Conservation (phyloP, 106 monocot species). For the Dendrobium officinale region DNA sequence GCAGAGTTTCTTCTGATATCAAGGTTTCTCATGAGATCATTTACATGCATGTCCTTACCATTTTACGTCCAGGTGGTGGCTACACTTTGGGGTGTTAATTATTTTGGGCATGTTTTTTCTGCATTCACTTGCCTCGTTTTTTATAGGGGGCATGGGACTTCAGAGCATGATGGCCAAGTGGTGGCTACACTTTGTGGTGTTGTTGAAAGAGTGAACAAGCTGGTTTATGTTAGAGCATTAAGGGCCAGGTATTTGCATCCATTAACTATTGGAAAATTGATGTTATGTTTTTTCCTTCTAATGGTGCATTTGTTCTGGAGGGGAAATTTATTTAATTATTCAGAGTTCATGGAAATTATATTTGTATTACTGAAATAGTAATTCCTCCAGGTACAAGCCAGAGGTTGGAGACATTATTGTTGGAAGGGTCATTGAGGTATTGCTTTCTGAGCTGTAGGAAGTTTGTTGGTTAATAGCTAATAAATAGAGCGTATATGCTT, state of each 20-base stretch:
- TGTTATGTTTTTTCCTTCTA: background rate
- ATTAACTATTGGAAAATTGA: background rate
- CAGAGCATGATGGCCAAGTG: conserved; percentile 57
- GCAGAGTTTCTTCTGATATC: background rate
- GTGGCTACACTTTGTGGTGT: conserved; percentile 90
- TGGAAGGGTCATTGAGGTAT: conserved; percentile 91
- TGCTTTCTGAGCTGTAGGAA: background rate
- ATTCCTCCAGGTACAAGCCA: conserved; percentile 85
- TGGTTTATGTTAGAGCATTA: conserved; percentile 74
- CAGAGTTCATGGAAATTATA: background rate
- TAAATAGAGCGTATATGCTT: background rate
- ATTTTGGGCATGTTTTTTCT: background rate
- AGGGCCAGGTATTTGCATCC: conserved; percentile 45
- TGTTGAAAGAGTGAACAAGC: conserved; percentile 92
- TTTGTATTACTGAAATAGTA: background rate
- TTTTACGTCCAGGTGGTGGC: background rate
- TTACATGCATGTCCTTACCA: background rate
- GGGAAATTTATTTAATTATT: background rate
- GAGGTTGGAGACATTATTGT: conserved; percentile 97
- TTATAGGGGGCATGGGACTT: conserved; percentile 87
- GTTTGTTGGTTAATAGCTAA: background rate
- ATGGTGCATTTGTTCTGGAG: background rate
- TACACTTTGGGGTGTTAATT: background rate
- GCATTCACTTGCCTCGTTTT: background rate
- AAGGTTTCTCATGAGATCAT: background rate